Conservation (phyloP, 371 early-diverging fungal genomes). For the Haplosporangium sp. region DNA sequence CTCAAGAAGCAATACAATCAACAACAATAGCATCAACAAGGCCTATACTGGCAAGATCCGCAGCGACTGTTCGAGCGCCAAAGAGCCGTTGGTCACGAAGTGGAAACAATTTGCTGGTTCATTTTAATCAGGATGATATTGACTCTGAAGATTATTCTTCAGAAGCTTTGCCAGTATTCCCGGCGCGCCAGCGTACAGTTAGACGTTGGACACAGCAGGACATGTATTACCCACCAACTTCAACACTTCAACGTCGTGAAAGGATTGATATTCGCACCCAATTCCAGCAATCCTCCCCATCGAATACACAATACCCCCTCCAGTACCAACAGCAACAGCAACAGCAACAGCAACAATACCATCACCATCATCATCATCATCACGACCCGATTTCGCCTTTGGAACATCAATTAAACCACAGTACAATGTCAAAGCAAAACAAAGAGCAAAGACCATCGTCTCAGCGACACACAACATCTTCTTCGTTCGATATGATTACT, state of each 20-base stretch:
- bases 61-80: slow-evolving; percentile 15
- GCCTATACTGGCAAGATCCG: neutral
- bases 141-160: slow-evolving; percentile 4
- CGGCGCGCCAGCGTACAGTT: slow-evolving; percentile 1
- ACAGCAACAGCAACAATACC: slow-evolving; percentile 9
- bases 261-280: slow-evolving; percentile 31
- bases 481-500: neutral
- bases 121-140: slow-evolving; percentile 11
- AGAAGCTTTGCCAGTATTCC: slow-evolving; percentile 12
- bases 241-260: slow-evolving; percentile 14
- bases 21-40: neutral
- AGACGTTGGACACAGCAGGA: slow-evolving; percentile 30
- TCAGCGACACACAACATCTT: neutral
- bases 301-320: slow-evolving; percentile 6
- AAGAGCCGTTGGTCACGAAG: slow-evolving; percentile 29
- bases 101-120: slow-evolving; percentile 13
- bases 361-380: slow-evolving; percentile 14
- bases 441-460: neutral
- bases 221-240: slow-evolving; percentile 13
- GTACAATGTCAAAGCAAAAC: too few relatives aligned
- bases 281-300: slow-evolving; percentile 20
- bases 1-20: neutral
- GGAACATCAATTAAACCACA: too few relatives aligned
- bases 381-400: neutral
- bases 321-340: slow-evolving; percentile 23